These are phyloP conservation scores for Bruguiera sexangula DNA, from an alignment of 345 rosid genomes.

Conservation along the genomic window DNA sequence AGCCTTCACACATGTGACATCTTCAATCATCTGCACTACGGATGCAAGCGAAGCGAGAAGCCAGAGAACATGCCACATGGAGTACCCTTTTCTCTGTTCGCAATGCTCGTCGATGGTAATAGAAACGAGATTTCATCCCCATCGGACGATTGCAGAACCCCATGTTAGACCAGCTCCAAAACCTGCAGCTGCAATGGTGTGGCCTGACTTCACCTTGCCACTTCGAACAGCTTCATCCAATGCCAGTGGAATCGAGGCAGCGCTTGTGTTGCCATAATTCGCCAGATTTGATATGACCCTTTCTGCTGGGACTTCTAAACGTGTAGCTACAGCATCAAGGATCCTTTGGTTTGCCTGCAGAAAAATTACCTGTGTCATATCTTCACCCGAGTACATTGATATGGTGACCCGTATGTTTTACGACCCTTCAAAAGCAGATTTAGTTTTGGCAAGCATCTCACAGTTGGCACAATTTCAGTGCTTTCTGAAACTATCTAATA, in stretches of 20 bases:
- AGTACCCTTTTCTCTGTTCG: slow-evolving; percentile 8
- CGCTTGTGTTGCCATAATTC: slow-evolving; percentile 87
- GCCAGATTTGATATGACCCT: slow-evolving; percentile 78
- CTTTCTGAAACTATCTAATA: not conserved
- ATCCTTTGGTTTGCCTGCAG: slow-evolving; percentile 98
- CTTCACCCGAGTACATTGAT: not conserved
- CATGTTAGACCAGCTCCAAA: slow-evolving; percentile 96
- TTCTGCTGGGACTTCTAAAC: slow-evolving; percentile 73
- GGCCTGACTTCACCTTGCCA: slow-evolving; percentile 79
- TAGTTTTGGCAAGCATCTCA: not conserved
- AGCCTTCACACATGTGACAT: slow-evolving; percentile 16
- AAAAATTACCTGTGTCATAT: not conserved
- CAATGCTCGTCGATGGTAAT: slow-evolving; percentile 4
- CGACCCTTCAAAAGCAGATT: too few relatives aligned
- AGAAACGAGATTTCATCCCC: slow-evolving; percentile 49
- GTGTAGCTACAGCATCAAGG: slow-evolving; percentile 81
- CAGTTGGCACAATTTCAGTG: not conserved
- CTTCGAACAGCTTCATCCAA: slow-evolving; percentile 87
- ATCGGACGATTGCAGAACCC: slow-evolving; percentile 86
- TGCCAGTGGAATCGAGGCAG: slow-evolving; percentile 90
- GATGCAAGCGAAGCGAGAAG: slow-evolving; percentile 9
- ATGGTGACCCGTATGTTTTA: not conserved
- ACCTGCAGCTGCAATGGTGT: slow-evolving; percentile 74
- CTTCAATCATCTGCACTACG: slow-evolving; percentile 13
- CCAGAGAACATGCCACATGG: slow-evolving; percentile 10